These are phyloP conservation scores for Hypoxylon rubiginosum DNA, from an alignment of 2,329 filamentous ascomycete species.

Conservation along the genomic window DNA sequence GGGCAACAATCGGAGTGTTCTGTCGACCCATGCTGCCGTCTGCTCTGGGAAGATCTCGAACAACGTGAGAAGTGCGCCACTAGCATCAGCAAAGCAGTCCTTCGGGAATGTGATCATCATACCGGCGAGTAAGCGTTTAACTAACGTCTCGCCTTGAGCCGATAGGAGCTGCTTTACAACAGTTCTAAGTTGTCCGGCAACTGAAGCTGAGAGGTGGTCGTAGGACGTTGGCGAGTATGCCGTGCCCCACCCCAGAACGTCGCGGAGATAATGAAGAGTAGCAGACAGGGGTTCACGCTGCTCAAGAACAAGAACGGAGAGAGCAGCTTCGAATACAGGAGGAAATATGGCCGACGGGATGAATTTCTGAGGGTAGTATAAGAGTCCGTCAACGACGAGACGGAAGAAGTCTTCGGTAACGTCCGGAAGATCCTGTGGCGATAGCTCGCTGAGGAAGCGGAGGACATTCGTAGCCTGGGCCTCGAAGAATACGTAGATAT, in stretches of 20 bases:
- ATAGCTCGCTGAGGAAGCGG: slow-evolving; percentile 86
- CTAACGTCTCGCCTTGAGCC: slow-evolving; percentile 79
- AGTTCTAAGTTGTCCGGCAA: slow-evolving; percentile 77
- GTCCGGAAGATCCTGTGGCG: slow-evolving; percentile 78
- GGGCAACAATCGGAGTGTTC: slow-evolving; percentile 86
- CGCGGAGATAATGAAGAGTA: slow-evolving; percentile 91
- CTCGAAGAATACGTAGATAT: slow-evolving; percentile 95
- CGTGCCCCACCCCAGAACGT: slow-evolving; percentile 89
- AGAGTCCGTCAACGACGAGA: slow-evolving; percentile 87
- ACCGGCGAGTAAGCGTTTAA: slow-evolving; percentile 91
- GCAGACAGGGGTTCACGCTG: slow-evolving; percentile 93
- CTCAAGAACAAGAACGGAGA: slow-evolving; percentile 87
- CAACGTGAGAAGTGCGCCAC: slow-evolving; percentile 88
- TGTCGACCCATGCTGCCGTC: slow-evolving; percentile 84
- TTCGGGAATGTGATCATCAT: slow-evolving; percentile 99
- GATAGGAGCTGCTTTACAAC: slow-evolving; percentile 80
- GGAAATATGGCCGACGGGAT: slow-evolving; percentile 83
- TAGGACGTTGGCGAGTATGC: slow-evolving; percentile 75
- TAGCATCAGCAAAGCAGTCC: slow-evolving; percentile 95
- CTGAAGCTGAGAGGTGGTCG: slow-evolving; percentile 67
- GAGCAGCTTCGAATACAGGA: slow-evolving; percentile 87
- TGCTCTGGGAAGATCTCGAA: slow-evolving; percentile 88
- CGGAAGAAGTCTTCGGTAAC: slow-evolving; percentile 98
- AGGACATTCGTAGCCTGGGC: slow-evolving; percentile 92
- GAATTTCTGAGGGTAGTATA: slow-evolving; percentile 90